Conservation (phyloP, 192 early-diverging fungal genomes). For the Podila epigama region DNA sequence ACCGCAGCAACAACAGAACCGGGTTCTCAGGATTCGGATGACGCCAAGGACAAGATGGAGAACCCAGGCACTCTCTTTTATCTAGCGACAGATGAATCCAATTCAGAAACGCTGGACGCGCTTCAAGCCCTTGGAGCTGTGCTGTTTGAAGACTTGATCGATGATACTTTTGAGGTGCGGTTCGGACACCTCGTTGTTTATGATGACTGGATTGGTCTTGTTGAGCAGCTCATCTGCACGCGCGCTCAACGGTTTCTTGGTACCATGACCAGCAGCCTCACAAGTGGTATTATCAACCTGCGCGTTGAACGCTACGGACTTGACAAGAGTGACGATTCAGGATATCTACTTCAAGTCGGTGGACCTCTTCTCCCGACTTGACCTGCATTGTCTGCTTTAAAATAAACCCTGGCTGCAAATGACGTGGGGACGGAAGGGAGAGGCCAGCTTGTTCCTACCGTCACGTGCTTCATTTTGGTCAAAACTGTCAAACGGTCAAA, state of each 20-base stretch:
- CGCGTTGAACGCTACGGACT: background rate
- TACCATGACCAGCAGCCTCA: slow-evolving; percentile 24
- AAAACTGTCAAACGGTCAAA: too few relatives aligned
- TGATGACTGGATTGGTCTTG: slow-evolving; percentile 33
- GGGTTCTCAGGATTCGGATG: too few relatives aligned
- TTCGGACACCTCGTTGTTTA: slow-evolving; percentile 12
- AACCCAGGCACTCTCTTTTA: background rate
- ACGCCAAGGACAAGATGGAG: background rate
- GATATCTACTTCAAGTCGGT: background rate
- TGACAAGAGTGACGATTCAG: background rate
- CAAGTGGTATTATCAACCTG: slow-evolving; percentile 20
- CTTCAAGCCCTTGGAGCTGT: slow-evolving; percentile 22
- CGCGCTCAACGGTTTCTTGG: slow-evolving; percentile 6
- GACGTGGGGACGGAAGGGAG: too few relatives aligned
- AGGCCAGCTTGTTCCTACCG: too few relatives aligned
- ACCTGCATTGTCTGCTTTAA: too few relatives aligned
- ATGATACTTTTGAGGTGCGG: slow-evolving; percentile 3
- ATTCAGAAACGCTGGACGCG: background rate
- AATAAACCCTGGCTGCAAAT: too few relatives aligned
- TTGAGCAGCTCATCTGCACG: slow-evolving; percentile 22
- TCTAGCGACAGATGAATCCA: slow-evolving; percentile 11
- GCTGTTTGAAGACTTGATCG: slow-evolving; percentile 20
- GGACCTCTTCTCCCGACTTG: too few relatives aligned
- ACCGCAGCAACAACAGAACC: background rate
- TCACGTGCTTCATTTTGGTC: too few relatives aligned